phyloP scores from a whole-genome alignment of 2,329 filamentous ascomycete species.

The Hirsutella thompsonii region DNA sequence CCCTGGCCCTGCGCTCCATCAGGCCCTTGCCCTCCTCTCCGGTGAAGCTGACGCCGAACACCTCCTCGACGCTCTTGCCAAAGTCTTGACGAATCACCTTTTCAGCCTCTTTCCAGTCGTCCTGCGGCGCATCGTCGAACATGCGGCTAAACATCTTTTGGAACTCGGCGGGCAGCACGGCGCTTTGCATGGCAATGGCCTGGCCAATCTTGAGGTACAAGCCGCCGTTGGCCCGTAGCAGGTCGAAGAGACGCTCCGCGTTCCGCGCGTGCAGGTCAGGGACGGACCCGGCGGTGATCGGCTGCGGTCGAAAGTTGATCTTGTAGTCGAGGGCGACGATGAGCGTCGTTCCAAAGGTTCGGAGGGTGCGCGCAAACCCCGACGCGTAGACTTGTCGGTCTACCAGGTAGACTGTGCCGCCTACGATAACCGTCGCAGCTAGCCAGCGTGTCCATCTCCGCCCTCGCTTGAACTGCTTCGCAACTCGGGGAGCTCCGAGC shows the following conservation, averaged over 20 bases:
- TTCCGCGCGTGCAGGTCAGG: conserved; percentile 71
- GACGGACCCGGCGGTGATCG: conserved; percentile 60
- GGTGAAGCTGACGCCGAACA: conserved; percentile 79
- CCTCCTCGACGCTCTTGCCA: conserved; percentile 72
- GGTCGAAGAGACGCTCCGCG: conserved; percentile 68
- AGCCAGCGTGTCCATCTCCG: conserved; percentile 70
- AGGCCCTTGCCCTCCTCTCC: conserved; percentile 55
- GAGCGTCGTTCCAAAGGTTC: conserved; percentile 70
- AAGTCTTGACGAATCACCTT: conserved; percentile 81
- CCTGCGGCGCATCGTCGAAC: conserved; percentile 97
- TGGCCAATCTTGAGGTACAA: conserved; percentile 97
- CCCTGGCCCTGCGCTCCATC: conserved; percentile 48
- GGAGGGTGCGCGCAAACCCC: conserved; percentile 62
- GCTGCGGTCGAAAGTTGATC: conserved; percentile 79
- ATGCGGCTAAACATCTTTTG: conserved; percentile 92
- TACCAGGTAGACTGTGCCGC: conserved; percentile 50
- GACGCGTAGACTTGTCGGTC: conserved; percentile 71
- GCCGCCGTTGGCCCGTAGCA: conserved; percentile 78
- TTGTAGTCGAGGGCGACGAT: conserved; percentile 88
- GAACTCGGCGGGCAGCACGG: conserved; percentile 84
- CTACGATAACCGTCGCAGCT: conserved; percentile 43
- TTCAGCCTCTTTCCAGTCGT: conserved; percentile 75
- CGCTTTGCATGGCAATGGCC: conserved; percentile 96
- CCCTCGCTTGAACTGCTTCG: conserved; percentile 57
- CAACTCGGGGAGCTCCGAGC: conserved; percentile 57